Conservation (phyloP, 257 asterid genomes). For the Solanum phureja region DNA sequence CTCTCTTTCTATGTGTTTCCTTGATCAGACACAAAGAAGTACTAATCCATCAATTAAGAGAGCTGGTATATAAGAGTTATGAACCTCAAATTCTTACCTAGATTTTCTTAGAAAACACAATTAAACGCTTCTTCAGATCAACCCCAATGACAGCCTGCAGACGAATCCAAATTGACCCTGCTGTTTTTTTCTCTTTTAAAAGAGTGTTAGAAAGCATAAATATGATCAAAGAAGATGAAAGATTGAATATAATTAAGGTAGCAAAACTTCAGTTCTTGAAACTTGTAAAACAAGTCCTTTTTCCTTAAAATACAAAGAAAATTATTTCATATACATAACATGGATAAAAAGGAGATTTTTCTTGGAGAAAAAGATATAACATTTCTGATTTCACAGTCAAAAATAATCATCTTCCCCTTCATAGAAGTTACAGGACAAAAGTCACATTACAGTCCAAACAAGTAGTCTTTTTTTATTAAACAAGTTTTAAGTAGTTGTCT, state of each 20-base stretch:
- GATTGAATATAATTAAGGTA: accelerated
- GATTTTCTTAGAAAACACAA: no score
- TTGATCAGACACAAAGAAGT: not conserved
- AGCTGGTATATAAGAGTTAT: not conserved
- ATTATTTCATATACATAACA: not conserved
- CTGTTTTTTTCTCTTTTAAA: not conserved
- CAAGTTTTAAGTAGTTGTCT: not conserved
- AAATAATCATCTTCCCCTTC: not conserved
- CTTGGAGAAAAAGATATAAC: not conserved
- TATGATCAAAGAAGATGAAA: not conserved
- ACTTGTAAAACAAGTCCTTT: not conserved
- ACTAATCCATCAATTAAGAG: not conserved
- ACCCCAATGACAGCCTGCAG: not conserved
- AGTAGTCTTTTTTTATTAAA: not conserved
- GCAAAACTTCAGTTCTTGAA: not conserved
- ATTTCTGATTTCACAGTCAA: no score
- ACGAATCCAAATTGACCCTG: not conserved
- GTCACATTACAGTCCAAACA: not conserved
- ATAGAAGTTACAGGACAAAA: not conserved
- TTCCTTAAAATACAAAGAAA: not conserved
- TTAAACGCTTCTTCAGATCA: not conserved
- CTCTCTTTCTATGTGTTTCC: not conserved
- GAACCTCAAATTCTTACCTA: no score
- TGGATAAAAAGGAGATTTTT: no score
- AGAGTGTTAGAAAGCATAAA: not conserved